Evolutionary conservation across 169 alveolate genomes (phyloP), one percentile per base, ranked within the genome.

Genomic region (Besnoitia besnoiti): DNA sequence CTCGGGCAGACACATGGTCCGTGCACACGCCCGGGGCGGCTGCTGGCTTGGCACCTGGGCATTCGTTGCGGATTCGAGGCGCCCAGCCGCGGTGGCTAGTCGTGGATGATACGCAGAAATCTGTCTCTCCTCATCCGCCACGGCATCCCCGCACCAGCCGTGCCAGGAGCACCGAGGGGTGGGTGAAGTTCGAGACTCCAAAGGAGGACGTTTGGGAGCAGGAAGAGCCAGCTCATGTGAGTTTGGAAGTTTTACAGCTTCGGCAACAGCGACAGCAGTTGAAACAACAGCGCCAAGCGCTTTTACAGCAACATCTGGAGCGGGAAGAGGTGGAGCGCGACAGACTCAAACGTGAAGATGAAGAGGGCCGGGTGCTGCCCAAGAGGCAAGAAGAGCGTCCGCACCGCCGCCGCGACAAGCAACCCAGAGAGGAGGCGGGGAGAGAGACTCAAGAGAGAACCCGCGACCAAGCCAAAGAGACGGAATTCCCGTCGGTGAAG

Each of bases 281-380:
- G 59, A 35, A 77, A 40, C 55, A 77, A 37, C 87, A 77, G 21
- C 87, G 61, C 59, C 87, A 77, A 24, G 61, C 59, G 33, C 87
- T 40, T 0, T 27, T 2, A 7, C 87, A 24, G n/a, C 61, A 42
- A 27, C 87, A 77, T 4, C 59, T 37, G 55, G 35, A 42, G 55
- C 30, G 59, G 87, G 87, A 42, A 3, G 55, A 77, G 61, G 55
- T 2, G 8, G 87, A 42, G 55, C 87, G 35, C 21, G 87, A 4
- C 19, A 4, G 87, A 35, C 33, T 77, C 21, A 37, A 77, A 21
- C 49, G 87, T 7, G n/a, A 76, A 8, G 61, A 77, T 10, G 61
- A 42, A 77, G 87, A 77, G 59, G 59, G 7, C n/a, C 37, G 12
- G 21, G 61, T 16, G 0, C 10, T 37, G 10, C 42, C 30, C 33